A percentile compares a stretch with the other conserved stretches of the same genome.
These are phyloP conservation scores for Brassica balearica DNA, from an alignment of 441 rosid genomes.

Conservation along the genomic window DNA sequence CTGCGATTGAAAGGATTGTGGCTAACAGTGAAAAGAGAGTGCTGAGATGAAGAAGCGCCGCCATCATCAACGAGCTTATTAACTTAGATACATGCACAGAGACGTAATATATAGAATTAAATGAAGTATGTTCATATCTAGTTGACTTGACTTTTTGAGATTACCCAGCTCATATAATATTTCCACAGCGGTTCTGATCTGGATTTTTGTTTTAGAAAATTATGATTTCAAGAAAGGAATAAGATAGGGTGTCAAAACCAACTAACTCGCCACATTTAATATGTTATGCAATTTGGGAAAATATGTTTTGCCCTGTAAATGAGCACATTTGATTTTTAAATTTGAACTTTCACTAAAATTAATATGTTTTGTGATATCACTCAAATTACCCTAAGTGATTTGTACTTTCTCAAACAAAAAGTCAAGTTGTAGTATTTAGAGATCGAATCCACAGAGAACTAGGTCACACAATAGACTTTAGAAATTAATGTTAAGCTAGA, in stretches of 20 bases:
- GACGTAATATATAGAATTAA: slow-evolving; percentile 27
- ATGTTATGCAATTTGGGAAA: background rate
- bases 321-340: background rate
- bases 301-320: background rate
- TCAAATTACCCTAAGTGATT: too few relatives aligned
- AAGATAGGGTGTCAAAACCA: background rate
- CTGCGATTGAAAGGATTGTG: slow-evolving; percentile 8
- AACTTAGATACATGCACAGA: slow-evolving; percentile 21
- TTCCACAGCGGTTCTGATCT: slow-evolving; percentile 13
- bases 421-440: too few relatives aligned
- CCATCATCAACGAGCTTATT: slow-evolving; percentile 24
- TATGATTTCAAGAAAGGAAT: too few relatives aligned
- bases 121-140: slow-evolving; percentile 4
- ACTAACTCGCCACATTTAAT: background rate
- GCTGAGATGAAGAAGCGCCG: slow-evolving; percentile 4
- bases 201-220: background rate
- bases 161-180: slow-evolving; percentile 24
- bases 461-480: too few relatives aligned
- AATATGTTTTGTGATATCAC: background rate
- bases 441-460: too few relatives aligned
- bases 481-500: too few relatives aligned
- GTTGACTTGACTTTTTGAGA: slow-evolving; percentile 29
- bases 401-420: too few relatives aligned
- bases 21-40: slow-evolving; percentile 12
- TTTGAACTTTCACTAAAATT: background rate